Conservation (phyloP, 345 rosid genomes). For the Ceriops tagal region DNA sequence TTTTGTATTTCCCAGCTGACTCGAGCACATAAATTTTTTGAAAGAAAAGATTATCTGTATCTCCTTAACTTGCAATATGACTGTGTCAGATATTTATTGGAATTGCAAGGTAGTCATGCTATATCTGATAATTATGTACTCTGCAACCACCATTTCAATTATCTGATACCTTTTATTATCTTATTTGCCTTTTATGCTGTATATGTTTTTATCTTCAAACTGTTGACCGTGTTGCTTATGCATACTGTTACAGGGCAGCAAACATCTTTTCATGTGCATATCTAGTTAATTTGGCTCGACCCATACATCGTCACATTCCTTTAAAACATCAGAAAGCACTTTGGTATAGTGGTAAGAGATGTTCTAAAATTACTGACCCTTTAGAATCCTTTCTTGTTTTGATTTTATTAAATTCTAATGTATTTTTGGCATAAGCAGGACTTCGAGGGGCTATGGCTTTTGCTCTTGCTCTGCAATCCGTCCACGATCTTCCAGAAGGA, state of each 20-base stretch:
- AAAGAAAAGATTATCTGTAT: slow-evolving; percentile 7
- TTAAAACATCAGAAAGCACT: slow-evolving; percentile 92
- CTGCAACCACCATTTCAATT: background rate
- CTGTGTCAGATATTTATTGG: slow-evolving; percentile 65
- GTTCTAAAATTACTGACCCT: slow-evolving; percentile 4
- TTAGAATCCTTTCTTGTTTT: background rate
- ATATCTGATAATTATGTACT: slow-evolving; percentile 7
- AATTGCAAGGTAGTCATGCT: slow-evolving; percentile 68
- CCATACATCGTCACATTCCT: slow-evolving; percentile 76
- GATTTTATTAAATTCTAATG: slow-evolving; percentile 12
- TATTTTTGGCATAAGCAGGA: slow-evolving; percentile 43
- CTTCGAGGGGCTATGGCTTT: slow-evolving; percentile 99
- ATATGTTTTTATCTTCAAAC: slow-evolving; percentile 12
- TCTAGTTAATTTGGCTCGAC: slow-evolving; percentile 83
- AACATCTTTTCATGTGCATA: slow-evolving; percentile 94
- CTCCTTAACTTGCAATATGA: slow-evolving; percentile 47
- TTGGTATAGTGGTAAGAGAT: slow-evolving; percentile 97
- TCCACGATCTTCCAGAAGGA: slow-evolving; percentile 97
- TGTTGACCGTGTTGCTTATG: slow-evolving; percentile 26
- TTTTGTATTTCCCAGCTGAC: slow-evolving; percentile 19
- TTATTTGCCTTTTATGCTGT: background rate
- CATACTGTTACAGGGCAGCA: slow-evolving; percentile 61
- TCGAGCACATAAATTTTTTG: background rate
- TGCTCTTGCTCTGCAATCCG: slow-evolving; percentile 97
- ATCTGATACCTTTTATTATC: background rate